phyloP scores from a whole-genome alignment of 2,329 filamentous ascomycete species.

The Grosmannia serpens region DNA sequence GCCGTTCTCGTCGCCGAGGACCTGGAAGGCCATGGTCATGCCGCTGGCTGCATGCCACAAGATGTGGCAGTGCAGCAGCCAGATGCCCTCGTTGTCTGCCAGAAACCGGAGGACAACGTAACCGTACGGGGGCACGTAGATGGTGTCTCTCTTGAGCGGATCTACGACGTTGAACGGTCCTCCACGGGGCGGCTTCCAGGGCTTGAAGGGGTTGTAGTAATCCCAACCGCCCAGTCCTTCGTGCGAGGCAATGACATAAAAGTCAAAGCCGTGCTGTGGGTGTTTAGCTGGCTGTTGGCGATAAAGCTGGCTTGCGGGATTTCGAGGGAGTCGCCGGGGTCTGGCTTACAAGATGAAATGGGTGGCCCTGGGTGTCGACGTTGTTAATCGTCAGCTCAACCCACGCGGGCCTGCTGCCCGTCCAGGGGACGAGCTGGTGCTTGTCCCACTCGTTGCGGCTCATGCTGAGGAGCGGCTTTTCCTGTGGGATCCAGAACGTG shows the following conservation, averaged over 20 bases:
- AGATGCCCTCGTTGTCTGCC: slow-evolving; percentile 15
- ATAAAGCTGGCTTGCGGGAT: neutral
- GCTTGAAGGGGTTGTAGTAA: slow-evolving; percentile 16
- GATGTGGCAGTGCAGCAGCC: slow-evolving; percentile 16
- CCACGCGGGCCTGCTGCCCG: slow-evolving; percentile 11
- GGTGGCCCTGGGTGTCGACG: slow-evolving; percentile 15
- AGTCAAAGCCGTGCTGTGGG: slow-evolving; percentile 15
- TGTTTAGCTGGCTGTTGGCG: neutral
- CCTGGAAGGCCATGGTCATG: slow-evolving; percentile 16
- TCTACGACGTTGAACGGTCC: slow-evolving; percentile 10
- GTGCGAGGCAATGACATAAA: slow-evolving; percentile 14
- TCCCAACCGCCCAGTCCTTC: slow-evolving; percentile 15
- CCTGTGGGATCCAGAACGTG: slow-evolving; percentile 14
- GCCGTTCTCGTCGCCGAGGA: slow-evolving; percentile 11
- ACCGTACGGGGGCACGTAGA: slow-evolving; percentile 13
- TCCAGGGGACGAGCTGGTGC: slow-evolving; percentile 16
- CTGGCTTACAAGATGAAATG: slow-evolving; percentile 14
- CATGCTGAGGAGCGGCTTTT: slow-evolving; percentile 9
- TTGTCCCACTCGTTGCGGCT: slow-evolving; percentile 12
- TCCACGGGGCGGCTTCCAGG: slow-evolving; percentile 10
- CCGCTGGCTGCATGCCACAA: slow-evolving; percentile 15
- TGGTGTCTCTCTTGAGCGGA: slow-evolving; percentile 16
- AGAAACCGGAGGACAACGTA: slow-evolving; percentile 13
- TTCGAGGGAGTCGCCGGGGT: neutral
- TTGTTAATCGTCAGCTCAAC: slow-evolving; percentile 18